These are phyloP conservation scores for Leptographium galeiforme DNA, from an alignment of 2,329 filamentous ascomycete species.

Conservation along the genomic window DNA sequence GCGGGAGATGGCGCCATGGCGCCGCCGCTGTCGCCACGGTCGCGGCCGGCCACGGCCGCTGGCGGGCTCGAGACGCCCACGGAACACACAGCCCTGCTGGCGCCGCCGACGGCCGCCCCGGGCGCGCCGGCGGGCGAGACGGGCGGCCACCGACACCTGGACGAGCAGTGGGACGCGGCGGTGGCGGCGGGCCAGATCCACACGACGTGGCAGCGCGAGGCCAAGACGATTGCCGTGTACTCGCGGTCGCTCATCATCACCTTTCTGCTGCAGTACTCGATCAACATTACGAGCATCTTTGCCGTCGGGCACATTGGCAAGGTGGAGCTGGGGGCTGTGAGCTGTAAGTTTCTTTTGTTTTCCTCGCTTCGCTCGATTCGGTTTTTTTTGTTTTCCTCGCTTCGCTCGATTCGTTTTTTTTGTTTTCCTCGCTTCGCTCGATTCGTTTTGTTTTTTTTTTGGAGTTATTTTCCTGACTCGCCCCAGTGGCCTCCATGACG, in stretches of 20 bases:
- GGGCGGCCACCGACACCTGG: conserved; percentile 36
- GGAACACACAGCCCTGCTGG: conserved; percentile 23
- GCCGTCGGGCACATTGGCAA: conserved; percentile 64
- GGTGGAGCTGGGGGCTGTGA: conserved; percentile 53
- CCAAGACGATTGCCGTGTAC: conserved; percentile 64
- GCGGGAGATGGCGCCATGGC: conserved; percentile 30
- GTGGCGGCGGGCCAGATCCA: conserved; percentile 68
- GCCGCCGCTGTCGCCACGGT: conserved; percentile 36
- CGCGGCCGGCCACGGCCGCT: background rate
- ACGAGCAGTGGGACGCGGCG: conserved; percentile 74
- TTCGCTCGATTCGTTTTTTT: too few relatives aligned
- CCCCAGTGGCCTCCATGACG: conserved; percentile 56
- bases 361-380: too few relatives aligned
- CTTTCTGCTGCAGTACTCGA: conserved; percentile 68
- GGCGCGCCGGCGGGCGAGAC: conserved; percentile 20
- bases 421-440: background rate
- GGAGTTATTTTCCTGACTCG: background rate
- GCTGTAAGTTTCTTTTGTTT: conserved; percentile 23
- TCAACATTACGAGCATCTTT: conserved; percentile 72
- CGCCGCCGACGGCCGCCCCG: conserved; percentile 2
- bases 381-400: background rate
- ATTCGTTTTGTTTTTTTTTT: background rate
- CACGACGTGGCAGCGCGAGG: conserved; percentile 84
- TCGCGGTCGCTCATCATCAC: conserved; percentile 59
- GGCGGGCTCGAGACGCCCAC: conserved; percentile 20